phyloP scores from a whole-genome alignment of 768 basidiomycete species.

The Russula lepida region DNA sequence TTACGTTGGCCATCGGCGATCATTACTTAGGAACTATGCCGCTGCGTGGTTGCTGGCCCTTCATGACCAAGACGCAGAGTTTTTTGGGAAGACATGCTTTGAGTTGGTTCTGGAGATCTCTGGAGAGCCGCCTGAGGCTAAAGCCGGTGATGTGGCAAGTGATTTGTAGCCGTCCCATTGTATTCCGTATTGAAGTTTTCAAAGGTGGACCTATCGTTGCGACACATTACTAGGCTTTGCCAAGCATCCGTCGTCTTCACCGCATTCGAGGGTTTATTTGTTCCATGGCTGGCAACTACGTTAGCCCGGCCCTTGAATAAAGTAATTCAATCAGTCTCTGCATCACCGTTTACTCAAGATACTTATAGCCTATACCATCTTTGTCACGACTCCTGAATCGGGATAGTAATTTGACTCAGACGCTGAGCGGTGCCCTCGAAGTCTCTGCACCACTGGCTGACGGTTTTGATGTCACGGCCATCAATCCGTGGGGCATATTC shows the following conservation, averaged over 20 bases:
- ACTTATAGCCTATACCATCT: slow-evolving; percentile 40
- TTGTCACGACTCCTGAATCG: slow-evolving; percentile 50
- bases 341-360: slow-evolving; percentile 1
- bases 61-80: slow-evolving; percentile 48
- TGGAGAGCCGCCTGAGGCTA: slow-evolving; percentile 23
- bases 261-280: slow-evolving; percentile 48
- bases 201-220: slow-evolving; percentile 28
- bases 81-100: slow-evolving; percentile 48
- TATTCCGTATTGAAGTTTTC: background rate
- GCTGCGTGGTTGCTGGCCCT: slow-evolving; percentile 62
- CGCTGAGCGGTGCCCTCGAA: slow-evolving; percentile 33
- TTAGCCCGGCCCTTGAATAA: slow-evolving; percentile 31
- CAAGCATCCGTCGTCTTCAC: slow-evolving; percentile 49
- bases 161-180: background rate
- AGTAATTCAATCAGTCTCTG: slow-evolving; percentile 27
- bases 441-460: slow-evolving; percentile 27
- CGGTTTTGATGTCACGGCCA: slow-evolving; percentile 23
- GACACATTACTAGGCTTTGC: slow-evolving; percentile 44
- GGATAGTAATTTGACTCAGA: slow-evolving; percentile 39
- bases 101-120: slow-evolving; percentile 44
- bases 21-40: slow-evolving; percentile 48
- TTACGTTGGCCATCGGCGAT: slow-evolving; percentile 53
- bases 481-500: slow-evolving; percentile 52
- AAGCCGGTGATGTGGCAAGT: slow-evolving; percentile 8
- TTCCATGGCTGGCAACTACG: slow-evolving; percentile 49